phyloP scores from a whole-genome alignment of 352 stramenopile genomes.

The Pythium dissimile region DNA sequence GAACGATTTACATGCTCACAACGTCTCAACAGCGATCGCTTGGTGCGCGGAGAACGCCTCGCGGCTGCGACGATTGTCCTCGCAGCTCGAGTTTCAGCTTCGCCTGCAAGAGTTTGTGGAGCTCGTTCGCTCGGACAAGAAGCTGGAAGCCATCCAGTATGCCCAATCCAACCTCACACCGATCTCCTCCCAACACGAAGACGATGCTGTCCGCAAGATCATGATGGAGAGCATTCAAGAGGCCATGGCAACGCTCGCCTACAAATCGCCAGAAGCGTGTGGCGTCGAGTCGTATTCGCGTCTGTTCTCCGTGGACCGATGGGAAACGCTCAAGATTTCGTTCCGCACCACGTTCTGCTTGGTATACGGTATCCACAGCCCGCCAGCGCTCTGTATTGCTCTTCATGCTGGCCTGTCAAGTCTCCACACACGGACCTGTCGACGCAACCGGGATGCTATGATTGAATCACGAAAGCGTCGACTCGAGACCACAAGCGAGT shows the following conservation, averaged over 20 bases:
- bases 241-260: slow-evolving; percentile 73
- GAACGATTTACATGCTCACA: slow-evolving; percentile 46
- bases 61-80: slow-evolving; percentile 64
- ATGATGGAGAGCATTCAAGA: slow-evolving; percentile 68
- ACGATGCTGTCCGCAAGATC: slow-evolving; percentile 37
- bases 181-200: slow-evolving; percentile 63
- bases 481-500: neutral
- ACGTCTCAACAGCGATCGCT: slow-evolving; percentile 43
- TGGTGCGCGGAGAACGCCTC: slow-evolving; percentile 77
- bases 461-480: slow-evolving; percentile 16
- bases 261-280: slow-evolving; percentile 53
- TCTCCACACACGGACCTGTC: slow-evolving; percentile 72
- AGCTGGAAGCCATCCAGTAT: slow-evolving; percentile 70
- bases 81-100: slow-evolving; percentile 67
- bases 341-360: slow-evolving; percentile 65
- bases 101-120: slow-evolving; percentile 78
- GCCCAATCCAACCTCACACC: slow-evolving; percentile 58
- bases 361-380: slow-evolving; percentile 67
- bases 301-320: slow-evolving; percentile 64
- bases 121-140: slow-evolving; percentile 65
- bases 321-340: slow-evolving; percentile 47
- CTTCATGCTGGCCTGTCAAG: slow-evolving; percentile 68
- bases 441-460: slow-evolving; percentile 43
- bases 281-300: slow-evolving; percentile 55
- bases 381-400: slow-evolving; percentile 59